Percentiles rank a stretch among this genome's conserved stretches.
phyloP scores from a whole-genome alignment of 345 rosid species.

The Dovyalis caffra region DNA sequence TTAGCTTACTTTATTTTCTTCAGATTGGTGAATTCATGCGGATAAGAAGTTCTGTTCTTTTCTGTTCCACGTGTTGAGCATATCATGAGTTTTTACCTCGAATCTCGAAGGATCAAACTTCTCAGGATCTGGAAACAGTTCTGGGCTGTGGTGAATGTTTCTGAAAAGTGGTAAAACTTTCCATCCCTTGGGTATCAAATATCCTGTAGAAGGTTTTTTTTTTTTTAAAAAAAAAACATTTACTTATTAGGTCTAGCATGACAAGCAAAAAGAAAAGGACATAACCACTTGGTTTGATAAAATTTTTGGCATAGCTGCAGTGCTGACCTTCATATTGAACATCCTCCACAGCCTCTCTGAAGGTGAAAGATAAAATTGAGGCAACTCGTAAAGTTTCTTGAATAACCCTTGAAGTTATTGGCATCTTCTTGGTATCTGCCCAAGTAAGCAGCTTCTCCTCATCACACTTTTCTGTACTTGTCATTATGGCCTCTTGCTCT shows the following conservation, averaged over 20 bases:
- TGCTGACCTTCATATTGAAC: conserved; percentile 73
- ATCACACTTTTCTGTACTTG: conserved; percentile 34
- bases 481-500: conserved; percentile 64
- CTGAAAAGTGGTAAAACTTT: conserved; percentile 55
- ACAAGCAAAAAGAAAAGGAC: neutral
- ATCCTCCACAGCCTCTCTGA: conserved; percentile 90
- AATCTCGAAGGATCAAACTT: conserved; percentile 53
- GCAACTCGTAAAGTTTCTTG: conserved; percentile 85
- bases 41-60: too few relatives aligned
- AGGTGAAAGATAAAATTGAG: conserved; percentile 80
- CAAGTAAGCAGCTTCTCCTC: conserved; percentile 46
- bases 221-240: neutral
- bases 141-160: conserved; percentile 48
- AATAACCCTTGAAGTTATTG: conserved; percentile 69
- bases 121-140: conserved; percentile 41
- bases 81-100: conserved; percentile 30
- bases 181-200: conserved; percentile 59
- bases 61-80: too few relatives aligned
- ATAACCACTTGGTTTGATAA: too few relatives aligned
- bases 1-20: neutral
- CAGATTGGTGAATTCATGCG: neutral
- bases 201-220: conserved; percentile 38
- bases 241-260: neutral
- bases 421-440: conserved; percentile 78
- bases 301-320: too few relatives aligned